A percentile compares a stretch with the other conserved stretches of the same genome.
Conservation (phyloP, 257 asterid species). For the Solanum lignicaule region DNA sequence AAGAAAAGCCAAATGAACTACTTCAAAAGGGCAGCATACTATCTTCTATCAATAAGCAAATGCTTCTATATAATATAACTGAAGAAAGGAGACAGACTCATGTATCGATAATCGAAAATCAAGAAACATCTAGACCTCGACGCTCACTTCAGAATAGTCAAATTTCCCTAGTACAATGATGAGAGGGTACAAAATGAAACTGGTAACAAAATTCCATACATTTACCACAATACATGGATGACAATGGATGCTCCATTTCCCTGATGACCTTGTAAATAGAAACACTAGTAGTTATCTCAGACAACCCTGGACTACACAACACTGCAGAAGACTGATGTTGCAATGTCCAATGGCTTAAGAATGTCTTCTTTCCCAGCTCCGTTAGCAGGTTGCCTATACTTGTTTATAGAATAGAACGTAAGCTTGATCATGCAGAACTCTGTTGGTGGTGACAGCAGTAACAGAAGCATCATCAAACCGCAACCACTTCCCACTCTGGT, state of each 20-base stretch:
- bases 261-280: neutral
- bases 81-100: neutral
- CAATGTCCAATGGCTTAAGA: neutral
- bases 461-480: slow-evolving; percentile 79
- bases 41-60: neutral
- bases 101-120: neutral
- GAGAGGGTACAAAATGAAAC: neutral
- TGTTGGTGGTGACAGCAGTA: slow-evolving; percentile 33
- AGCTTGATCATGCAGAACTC: slow-evolving; percentile 76
- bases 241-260: neutral
- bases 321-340: neutral
- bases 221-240: neutral
- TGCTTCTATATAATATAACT: neutral
- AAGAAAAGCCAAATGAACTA: neutral
- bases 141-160: neutral
- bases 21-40: neutral
- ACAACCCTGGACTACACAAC: neutral
- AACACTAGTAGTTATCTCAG: neutral
- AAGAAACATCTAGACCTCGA: neutral
- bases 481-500: slow-evolving; percentile 60
- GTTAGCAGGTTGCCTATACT: slow-evolving; percentile 16
- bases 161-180: neutral
- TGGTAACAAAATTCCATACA: neutral
- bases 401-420: slow-evolving; percentile 79
- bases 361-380: neutral